Evolutionary conservation across 805 yeast genomes (phyloP).

Genomic region (Cyberlindnera saturnus): DNA sequence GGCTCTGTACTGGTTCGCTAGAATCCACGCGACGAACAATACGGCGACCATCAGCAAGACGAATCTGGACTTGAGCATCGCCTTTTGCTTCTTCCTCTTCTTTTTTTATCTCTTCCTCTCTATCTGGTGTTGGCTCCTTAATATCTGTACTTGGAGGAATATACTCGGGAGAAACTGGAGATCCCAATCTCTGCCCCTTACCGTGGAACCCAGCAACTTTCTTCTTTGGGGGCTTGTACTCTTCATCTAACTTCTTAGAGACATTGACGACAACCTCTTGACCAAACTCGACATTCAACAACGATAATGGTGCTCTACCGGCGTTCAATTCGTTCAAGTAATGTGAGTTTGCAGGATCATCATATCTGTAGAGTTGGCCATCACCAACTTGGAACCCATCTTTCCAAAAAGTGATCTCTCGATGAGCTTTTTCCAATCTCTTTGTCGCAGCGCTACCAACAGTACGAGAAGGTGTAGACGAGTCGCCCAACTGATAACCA

Average conservation of each 20-base stretch:
- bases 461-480: constrained; percentile 26
- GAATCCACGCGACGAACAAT: constrained; percentile 58
- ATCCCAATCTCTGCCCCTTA: constrained; percentile 78
- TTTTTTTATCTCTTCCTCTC: constrained; percentile 8
- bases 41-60: constrained; percentile 78
- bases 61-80: constrained; percentile 71
- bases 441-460: constrained; percentile 27
- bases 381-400: constrained; percentile 96
- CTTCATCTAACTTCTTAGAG: constrained; percentile 74
- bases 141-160: constrained; percentile 14
- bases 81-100: constrained; percentile 36
- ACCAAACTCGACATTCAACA: constrained; percentile 78
- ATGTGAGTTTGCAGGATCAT: constrained; percentile 82
- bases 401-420: constrained; percentile 92
- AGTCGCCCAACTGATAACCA: constrained; percentile 36
- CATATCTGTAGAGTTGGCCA: constrained; percentile 79
- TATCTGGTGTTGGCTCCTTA: neutral
- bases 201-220: constrained; percentile 69
- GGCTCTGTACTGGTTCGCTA: constrained; percentile 53
- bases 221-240: constrained; percentile 63
- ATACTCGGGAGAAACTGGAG: constrained; percentile 76
- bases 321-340: constrained; percentile 75
- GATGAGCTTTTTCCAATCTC: constrained; percentile 46
- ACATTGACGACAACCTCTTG: constrained; percentile 93
- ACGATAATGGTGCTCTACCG: constrained; percentile 85